Conservation (phyloP, 1,284 basidiomycete genomes). For the Termitomyces sp. region DNA sequence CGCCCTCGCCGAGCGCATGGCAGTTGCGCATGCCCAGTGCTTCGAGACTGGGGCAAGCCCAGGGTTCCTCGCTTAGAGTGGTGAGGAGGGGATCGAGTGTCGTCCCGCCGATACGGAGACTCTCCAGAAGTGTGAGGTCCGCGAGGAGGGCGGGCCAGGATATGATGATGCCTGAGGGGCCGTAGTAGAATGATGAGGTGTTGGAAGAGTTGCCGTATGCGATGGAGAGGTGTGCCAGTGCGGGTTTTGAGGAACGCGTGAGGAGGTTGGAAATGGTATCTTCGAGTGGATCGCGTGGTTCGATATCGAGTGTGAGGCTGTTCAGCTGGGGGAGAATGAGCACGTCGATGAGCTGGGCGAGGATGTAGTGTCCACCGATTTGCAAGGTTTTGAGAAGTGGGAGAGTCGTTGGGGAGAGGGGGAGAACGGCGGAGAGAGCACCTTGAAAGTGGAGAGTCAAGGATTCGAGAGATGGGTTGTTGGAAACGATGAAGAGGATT, state of each 20-base stretch:
- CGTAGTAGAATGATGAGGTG: constrained; percentile 38
- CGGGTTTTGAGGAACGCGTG: constrained; percentile 49
- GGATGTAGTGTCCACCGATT: constrained; percentile 62
- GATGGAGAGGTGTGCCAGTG: constrained; percentile 51
- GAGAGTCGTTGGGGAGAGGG: constrained; percentile 47
- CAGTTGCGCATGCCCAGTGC: constrained; percentile 55
- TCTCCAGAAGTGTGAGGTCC: constrained; percentile 37
- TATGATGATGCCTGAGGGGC: constrained; percentile 31
- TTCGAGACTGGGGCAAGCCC: constrained; percentile 57
- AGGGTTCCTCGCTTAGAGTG: constrained; percentile 43
- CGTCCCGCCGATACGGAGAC: constrained; percentile 56
- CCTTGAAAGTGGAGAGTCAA: constrained; percentile 58
- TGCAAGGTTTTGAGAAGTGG: constrained; percentile 47
- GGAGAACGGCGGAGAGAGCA: constrained; percentile 55
- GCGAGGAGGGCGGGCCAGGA: constrained; percentile 31
- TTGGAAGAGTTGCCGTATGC: constrained; percentile 44
- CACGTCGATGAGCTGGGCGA: constrained; percentile 56
- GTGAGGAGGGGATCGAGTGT: constrained; percentile 55
- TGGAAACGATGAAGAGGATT: constrained; percentile 53
- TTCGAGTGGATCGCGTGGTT: constrained; percentile 63
- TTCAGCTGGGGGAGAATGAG: constrained; percentile 52
- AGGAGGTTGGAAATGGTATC: constrained; percentile 57
- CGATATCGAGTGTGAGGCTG: constrained; percentile 57
- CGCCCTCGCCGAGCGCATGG: constrained; percentile 55
- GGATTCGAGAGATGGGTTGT: constrained; percentile 49